Evolutionary conservation across 495 filamentous ascomycete species (phyloP).

Genomic region (Copromyces sp.): DNA sequence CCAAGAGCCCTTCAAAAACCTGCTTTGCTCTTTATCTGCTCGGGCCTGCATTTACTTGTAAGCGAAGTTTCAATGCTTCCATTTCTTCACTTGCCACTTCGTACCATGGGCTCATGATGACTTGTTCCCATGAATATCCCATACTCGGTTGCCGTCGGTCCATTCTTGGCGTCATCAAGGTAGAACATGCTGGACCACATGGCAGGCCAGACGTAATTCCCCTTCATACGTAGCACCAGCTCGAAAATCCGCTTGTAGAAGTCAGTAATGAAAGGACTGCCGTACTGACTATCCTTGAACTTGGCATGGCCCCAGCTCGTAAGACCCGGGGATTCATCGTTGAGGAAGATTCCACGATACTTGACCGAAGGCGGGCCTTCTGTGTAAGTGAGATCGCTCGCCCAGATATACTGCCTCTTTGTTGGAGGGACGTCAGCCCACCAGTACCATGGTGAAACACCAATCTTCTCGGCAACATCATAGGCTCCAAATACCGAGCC

Average conservation of each 20-base stretch:
- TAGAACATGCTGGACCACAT: conserved; percentile 57
- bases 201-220: conserved; percentile 60
- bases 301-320: conserved; percentile 47
- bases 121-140: conserved; percentile 54
- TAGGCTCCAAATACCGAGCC: conserved; percentile 56
- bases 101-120: conserved; percentile 53
- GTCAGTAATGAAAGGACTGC: conserved; percentile 42
- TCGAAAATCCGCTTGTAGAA: conserved; percentile 58
- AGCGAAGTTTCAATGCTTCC: neutral
- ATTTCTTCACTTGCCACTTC: neutral
- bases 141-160: conserved; percentile 50
- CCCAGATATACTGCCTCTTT: conserved; percentile 41
- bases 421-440: conserved; percentile 50
- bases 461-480: conserved; percentile 53
- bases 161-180: conserved; percentile 49
- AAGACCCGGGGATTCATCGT: conserved; percentile 54
- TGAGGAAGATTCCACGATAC: conserved; percentile 61
- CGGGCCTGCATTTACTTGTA: conserved; percentile 20
- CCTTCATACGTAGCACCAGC: conserved; percentile 48
- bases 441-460: conserved; percentile 55
- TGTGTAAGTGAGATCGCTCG: conserved; percentile 27
- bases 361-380: conserved; percentile 51
- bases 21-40: conserved; percentile 50
- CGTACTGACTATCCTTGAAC: conserved; percentile 24
- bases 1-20: conserved; percentile 42